These are phyloP conservation scores for Colletotrichum sp. DNA, from an alignment of 2,329 filamentous ascomycete genomes.

Conservation along the genomic window DNA sequence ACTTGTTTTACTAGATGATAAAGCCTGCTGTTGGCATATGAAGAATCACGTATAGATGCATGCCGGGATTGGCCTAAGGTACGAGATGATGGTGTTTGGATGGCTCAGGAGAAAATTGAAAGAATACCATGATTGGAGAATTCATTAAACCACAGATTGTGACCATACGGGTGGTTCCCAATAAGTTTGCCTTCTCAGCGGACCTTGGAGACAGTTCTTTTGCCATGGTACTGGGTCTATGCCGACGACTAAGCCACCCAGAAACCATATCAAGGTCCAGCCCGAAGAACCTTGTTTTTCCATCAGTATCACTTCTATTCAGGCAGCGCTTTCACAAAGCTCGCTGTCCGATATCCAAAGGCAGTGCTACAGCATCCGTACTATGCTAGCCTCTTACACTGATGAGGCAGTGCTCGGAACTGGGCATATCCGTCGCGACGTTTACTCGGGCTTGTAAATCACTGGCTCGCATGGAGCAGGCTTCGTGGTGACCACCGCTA, in stretches of 20 bases:
- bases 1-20: slow-evolving; percentile 6
- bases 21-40: not conserved
- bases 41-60: not conserved
- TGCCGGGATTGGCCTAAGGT: not conserved
- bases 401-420: not conserved
- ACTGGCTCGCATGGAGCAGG: not conserved
- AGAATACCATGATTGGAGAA: not conserved
- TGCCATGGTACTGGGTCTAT: not conserved
- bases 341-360: too few relatives aligned
- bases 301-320: too few relatives aligned
- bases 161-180: too few relatives aligned
- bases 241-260: not conserved
- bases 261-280: not conserved
- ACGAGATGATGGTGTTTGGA: not conserved
- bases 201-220: too few relatives aligned
- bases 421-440: not conserved
- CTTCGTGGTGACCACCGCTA: not conserved
- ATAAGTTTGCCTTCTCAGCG: too few relatives aligned
- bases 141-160: too few relatives aligned
- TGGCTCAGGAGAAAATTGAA: not conserved
- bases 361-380: not conserved
- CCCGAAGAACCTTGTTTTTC: too few relatives aligned
- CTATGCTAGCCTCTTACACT: not conserved
- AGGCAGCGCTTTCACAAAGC: too few relatives aligned
- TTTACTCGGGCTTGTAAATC: not conserved